These are phyloP conservation scores for Shiraia bambusicola DNA, from an alignment of 2,329 filamentous ascomycete species.

Conservation along the genomic window DNA sequence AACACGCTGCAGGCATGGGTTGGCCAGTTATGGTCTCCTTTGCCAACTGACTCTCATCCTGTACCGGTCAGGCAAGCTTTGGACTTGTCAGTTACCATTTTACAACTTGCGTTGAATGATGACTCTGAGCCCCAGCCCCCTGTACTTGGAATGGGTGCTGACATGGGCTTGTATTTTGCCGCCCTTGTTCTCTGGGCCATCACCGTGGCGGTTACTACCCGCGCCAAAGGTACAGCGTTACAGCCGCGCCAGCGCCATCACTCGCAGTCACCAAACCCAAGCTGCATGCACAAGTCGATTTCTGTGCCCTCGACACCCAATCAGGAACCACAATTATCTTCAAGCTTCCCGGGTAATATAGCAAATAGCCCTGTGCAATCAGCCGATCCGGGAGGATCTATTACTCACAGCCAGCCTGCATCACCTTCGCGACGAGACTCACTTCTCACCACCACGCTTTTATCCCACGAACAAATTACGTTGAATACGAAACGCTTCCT, in stretches of 20 bases:
- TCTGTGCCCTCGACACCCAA: slow-evolving; percentile 5
- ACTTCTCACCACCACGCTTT: slow-evolving; percentile 7
- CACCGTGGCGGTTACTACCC: slow-evolving; percentile 30
- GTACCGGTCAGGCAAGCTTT: slow-evolving; percentile 29
- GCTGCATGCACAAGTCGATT: slow-evolving; percentile 8
- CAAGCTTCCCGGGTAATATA: slow-evolving; percentile 4
- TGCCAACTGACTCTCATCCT: slow-evolving; percentile 6
- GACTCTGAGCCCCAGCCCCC: slow-evolving; percentile 16
- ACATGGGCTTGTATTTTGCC: slow-evolving; percentile 41
- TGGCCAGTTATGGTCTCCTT: slow-evolving; percentile 27
- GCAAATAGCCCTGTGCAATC: slow-evolving; percentile 11
- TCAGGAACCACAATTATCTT: not conserved
- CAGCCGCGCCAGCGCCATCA: slow-evolving; percentile 14
- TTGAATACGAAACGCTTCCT: slow-evolving; percentile 32
- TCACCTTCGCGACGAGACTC: slow-evolving; percentile 19
- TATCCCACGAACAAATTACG: slow-evolving; percentile 20
- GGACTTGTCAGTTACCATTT: slow-evolving; percentile 26
- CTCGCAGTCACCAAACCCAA: slow-evolving; percentile 9
- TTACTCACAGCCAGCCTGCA: slow-evolving; percentile 11
- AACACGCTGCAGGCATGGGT: slow-evolving; percentile 41
- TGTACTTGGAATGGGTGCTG: slow-evolving; percentile 28
- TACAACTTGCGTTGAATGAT: slow-evolving; percentile 26
- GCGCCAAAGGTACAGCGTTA: slow-evolving; percentile 10
- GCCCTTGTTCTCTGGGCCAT: slow-evolving; percentile 40
- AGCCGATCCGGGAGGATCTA: slow-evolving; percentile 8